phyloP scores from a whole-genome alignment of 495 filamentous ascomycete genomes.

The Penicillium fimorum region DNA sequence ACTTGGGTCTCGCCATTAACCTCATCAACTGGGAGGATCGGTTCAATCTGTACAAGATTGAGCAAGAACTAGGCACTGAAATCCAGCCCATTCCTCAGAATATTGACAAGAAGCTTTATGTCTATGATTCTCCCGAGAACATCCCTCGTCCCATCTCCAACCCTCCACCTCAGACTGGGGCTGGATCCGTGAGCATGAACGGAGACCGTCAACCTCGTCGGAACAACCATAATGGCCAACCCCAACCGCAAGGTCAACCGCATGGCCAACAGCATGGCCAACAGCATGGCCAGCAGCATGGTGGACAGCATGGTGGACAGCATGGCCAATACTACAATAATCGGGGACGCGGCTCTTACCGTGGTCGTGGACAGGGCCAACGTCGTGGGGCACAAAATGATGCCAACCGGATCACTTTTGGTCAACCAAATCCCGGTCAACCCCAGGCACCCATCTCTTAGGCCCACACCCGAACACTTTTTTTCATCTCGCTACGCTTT shows the following conservation, averaged over 20 bases:
- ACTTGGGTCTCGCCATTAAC: slow-evolving; percentile 97
- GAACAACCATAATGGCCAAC: slow-evolving; percentile 30
- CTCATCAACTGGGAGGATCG: slow-evolving; percentile 99
- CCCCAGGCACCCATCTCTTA: slow-evolving; percentile 34
- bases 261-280: slow-evolving; percentile 15
- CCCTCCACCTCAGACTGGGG: slow-evolving; percentile 29
- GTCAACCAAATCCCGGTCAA: slow-evolving; percentile 33
- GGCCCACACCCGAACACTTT: slow-evolving; percentile 1
- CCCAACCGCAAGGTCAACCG: slow-evolving; percentile 23
- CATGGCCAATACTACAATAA: slow-evolving; percentile 38
- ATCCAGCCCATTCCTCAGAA: slow-evolving; percentile 90
- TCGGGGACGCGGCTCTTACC: slow-evolving; percentile 42
- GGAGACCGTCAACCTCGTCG: slow-evolving; percentile 41
- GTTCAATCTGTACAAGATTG: slow-evolving; percentile 98
- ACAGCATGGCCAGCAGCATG: no score
- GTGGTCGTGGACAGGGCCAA: slow-evolving; percentile 47
- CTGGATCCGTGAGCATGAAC: slow-evolving; percentile 23
- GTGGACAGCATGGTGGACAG: not conserved
- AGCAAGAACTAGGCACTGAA: slow-evolving; percentile 94
- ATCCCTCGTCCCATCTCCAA: slow-evolving; percentile 78
- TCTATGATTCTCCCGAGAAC: slow-evolving; percentile 92
- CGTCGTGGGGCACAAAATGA: slow-evolving; percentile 41
- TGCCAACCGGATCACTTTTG: slow-evolving; percentile 26
- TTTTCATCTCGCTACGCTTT: slow-evolving; percentile 3
- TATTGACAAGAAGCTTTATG: slow-evolving; percentile 98